A percentile compares a stretch with the other conserved stretches of the same genome.
Conservation (phyloP, 352 stramenopile species). For the Lagenidium giganteum region DNA sequence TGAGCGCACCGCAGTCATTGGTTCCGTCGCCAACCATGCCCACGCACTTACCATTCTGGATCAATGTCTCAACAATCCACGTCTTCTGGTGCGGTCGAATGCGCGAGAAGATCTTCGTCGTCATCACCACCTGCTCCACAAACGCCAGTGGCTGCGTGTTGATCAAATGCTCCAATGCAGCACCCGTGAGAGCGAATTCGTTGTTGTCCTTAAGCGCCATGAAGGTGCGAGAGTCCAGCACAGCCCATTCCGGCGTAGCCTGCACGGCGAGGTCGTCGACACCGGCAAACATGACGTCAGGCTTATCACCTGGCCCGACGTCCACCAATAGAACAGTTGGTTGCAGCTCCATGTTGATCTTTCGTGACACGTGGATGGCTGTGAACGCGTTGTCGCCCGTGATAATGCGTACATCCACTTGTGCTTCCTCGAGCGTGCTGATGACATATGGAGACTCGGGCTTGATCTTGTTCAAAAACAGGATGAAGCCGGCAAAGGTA, state of each 20-base stretch:
- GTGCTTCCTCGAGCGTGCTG: constrained; percentile 57
- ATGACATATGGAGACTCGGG: constrained; percentile 81
- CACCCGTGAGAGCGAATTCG: constrained; percentile 63
- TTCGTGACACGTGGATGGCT: constrained; percentile 61
- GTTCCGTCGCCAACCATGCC: constrained; percentile 72
- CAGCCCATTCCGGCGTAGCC: constrained; percentile 22
- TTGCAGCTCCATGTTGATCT: constrained; percentile 72
- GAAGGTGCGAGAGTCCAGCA: constrained; percentile 39
- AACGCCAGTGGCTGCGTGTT: constrained; percentile 24
- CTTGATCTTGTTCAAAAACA: constrained; percentile 90
- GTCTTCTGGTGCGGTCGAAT: constrained; percentile 74
- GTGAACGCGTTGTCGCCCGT: constrained; percentile 86
- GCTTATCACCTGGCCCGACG: constrained; percentile 6
- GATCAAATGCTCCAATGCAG: constrained; percentile 44
- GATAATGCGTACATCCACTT: constrained; percentile 83
- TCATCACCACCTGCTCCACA: constrained; percentile 44
- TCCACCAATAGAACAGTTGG: constrained; percentile 49
- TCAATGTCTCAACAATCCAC: constrained; percentile 74
- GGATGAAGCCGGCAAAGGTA: constrained; percentile 77
- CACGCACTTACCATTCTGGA: constrained; percentile 40
- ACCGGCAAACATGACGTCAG: constrained; percentile 45
- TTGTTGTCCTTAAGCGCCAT: constrained; percentile 44
- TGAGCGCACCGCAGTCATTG: constrained; percentile 90
- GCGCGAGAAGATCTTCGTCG: constrained; percentile 66
- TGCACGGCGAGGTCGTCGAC: constrained; percentile 45